phyloP scores from a whole-genome alignment of 306 rosid species.

The Quercus gilva region DNA sequence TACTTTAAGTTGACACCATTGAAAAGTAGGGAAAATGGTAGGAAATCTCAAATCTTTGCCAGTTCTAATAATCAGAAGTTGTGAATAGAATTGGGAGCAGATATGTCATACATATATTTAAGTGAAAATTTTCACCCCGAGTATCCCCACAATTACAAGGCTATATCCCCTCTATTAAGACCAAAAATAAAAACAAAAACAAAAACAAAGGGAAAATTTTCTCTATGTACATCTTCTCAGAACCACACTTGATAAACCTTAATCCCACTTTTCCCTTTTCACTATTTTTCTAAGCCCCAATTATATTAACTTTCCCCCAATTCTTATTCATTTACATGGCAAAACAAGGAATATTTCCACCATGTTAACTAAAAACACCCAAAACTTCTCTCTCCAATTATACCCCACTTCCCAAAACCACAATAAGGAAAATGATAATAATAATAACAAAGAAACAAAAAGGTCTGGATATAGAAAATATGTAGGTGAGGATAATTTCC shows the following conservation, averaged over 20 bases:
- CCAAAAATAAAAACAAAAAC: conserved; percentile 21
- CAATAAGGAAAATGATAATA: background rate
- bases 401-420: conserved; percentile 23
- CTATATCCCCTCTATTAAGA: conserved; percentile 46
- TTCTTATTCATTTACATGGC: conserved; percentile 53
- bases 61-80: background rate
- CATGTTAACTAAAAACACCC: conserved; percentile 1
- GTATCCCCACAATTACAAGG: conserved; percentile 44
- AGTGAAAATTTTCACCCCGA: conserved; percentile 44
- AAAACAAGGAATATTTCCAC: conserved; percentile 41
- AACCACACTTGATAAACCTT: conserved; percentile 16
- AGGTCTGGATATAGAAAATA: conserved; percentile 21
- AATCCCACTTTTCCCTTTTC: conserved; percentile 28
- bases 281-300: conserved; percentile 36
- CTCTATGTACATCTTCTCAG: conserved; percentile 38
- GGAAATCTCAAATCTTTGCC: background rate
- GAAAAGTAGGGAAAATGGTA: background rate
- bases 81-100: conserved; percentile 46
- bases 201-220: background rate
- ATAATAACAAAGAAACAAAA: conserved; percentile 10
- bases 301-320: conserved; percentile 27
- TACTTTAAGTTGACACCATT: too few relatives aligned
- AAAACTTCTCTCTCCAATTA: conserved; percentile 21
- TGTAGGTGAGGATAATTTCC: conserved; percentile 28
- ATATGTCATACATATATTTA: conserved; percentile 28